A percentile compares a stretch with the other conserved stretches of the same genome.
These are phyloP conservation scores for Umbilicus rupestris DNA, from an alignment of 164 flowering plant genomes.

Conservation along the genomic window DNA sequence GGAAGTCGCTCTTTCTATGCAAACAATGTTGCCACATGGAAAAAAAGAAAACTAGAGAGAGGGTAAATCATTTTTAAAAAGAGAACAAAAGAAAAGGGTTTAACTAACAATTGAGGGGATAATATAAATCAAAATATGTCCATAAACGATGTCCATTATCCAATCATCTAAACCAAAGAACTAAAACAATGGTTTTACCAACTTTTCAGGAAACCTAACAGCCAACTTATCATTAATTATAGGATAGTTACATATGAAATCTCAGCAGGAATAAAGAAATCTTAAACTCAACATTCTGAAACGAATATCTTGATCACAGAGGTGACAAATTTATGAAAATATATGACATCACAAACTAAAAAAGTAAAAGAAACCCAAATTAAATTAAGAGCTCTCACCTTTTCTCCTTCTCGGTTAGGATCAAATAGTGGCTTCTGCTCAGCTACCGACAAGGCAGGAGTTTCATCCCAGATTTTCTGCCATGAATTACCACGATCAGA, in stretches of 20 bases:
- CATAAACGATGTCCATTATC: background rate
- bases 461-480: slow-evolving; percentile 83
- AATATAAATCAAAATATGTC: background rate
- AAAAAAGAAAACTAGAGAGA: background rate
- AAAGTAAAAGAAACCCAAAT: background rate
- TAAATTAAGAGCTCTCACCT: slow-evolving; percentile 26
- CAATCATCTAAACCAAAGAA: background rate
- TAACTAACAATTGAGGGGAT: background rate
- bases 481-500: slow-evolving; percentile 76
- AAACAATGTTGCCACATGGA: background rate
- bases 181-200: background rate
- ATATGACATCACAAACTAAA: background rate
- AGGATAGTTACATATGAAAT: background rate
- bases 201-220: background rate
- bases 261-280: background rate
- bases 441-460: slow-evolving; percentile 59
- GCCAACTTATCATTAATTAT: background rate
- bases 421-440: slow-evolving; percentile 90
- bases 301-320: background rate
- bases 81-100: background rate
- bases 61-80: background rate
- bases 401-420: slow-evolving; percentile 90
- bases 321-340: background rate
- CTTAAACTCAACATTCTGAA: background rate
- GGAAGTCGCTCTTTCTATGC: background rate